Base-by-base conservation (phyloP, 495 filamentous ascomycete species). In the Parmelia sp. region DNA sequence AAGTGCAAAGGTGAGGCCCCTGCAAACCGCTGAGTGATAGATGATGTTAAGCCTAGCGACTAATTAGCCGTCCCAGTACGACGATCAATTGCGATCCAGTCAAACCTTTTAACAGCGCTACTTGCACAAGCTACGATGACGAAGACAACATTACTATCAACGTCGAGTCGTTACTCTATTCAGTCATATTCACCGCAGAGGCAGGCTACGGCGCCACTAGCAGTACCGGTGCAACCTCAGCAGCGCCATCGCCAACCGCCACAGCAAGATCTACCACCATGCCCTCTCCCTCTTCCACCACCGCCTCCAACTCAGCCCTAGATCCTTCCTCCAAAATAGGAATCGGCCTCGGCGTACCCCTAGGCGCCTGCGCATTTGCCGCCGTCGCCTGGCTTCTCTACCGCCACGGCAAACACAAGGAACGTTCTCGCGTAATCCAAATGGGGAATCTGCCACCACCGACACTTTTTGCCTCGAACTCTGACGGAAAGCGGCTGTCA, bases 391-490 rank as follows among this genome's bases (percentile, higher is more conserved):
- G 17, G 5, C 29, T 55, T 21, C 51, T 55, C 51, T 55, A 55
- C 29, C 51, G 51, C 5, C 51, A 55, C 29, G 51, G 29, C 51
- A 55, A 33, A 11, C 51, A 55, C 51, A 55, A 55, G 51, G 51
- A 55, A 33, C 51, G 51, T 12, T 55, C 51, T 0, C 51, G 51
- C 29, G 10, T 55, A 17, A 55, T 2, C 29, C 51, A 55, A 29
- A 55, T 31, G 51, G 51, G 27, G 1, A 55, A 55, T 25, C 4
- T 55, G 29, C 27, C 51, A 0, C 29, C 51, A 6, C 25, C 25
- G 3, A n/a, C 10, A 5, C 23, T 23, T 10, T 29, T 51, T 10
- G 27, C 19, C 1, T 21, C 17, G 51, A 29, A 3, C 15, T n/a
- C 17, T 55, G 51, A 55, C 1, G 29, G 27, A 5, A 55, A 55